Conservation (phyloP, 2,329 filamentous ascomycete genomes). For the Sordariomycetes sp. region DNA sequence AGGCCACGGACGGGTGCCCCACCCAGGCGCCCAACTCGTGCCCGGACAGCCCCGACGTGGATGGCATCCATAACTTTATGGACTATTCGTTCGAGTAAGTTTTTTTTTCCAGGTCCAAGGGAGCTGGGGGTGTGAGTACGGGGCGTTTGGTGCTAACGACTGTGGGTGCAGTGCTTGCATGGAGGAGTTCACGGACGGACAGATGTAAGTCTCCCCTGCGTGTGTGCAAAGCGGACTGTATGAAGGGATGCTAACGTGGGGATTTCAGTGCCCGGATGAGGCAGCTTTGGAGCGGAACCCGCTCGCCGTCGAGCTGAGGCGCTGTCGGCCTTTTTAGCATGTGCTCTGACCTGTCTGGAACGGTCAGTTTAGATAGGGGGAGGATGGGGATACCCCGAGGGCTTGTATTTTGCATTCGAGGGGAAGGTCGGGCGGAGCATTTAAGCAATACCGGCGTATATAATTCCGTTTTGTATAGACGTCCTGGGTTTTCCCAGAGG, state of each 20-base stretch:
- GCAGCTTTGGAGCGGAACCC: not conserved
- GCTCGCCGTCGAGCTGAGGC: not conserved
- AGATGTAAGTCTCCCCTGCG: conserved; percentile 12
- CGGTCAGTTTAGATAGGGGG: conserved; percentile 8
- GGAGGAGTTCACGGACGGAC: conserved; percentile 27
- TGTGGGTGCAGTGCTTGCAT: conserved; percentile 21
- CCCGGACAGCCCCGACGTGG: conserved; percentile 11
- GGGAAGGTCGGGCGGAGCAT: too few relatives aligned
- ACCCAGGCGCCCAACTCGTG: conserved; percentile 16
- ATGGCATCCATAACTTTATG: conserved; percentile 19
- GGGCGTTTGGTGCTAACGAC: conserved; percentile 9
- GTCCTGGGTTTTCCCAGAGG: too few relatives aligned
- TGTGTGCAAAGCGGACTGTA: too few relatives aligned
- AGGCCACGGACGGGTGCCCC: conserved; percentile 21
- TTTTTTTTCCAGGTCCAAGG: not conserved
- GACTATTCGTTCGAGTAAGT: conserved; percentile 21
- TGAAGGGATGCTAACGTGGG: not conserved
- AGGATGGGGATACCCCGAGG: too few relatives aligned
- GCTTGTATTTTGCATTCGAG: too few relatives aligned
- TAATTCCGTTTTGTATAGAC: too few relatives aligned
- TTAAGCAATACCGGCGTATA: too few relatives aligned
- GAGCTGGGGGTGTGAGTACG: not conserved
- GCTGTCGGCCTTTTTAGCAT: not conserved
- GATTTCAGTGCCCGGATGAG: conserved; percentile 18
- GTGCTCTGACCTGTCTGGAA: not conserved